A percentile compares a stretch with the other conserved stretches of the same genome.
These are phyloP conservation scores for Brassica balearica DNA, from an alignment of 441 rosid genomes.

Conservation along the genomic window DNA sequence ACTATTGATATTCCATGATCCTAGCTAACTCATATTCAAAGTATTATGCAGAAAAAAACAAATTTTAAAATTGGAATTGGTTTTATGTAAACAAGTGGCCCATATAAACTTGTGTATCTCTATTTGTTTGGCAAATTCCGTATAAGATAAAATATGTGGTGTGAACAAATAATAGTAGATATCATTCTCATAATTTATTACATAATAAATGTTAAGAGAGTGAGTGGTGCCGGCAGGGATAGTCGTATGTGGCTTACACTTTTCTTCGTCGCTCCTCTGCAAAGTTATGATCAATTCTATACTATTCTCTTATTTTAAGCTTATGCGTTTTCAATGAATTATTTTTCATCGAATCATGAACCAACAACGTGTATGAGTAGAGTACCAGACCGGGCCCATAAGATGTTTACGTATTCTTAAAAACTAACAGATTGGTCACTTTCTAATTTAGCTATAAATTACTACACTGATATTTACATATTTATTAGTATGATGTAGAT, in stretches of 20 bases:
- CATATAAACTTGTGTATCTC: background rate
- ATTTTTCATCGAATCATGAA: conserved; percentile 29
- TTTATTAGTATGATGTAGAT: background rate
- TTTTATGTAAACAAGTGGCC: background rate
- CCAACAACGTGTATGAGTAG: conserved; percentile 27
- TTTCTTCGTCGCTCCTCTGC: conserved; percentile 37
- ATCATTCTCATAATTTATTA: conserved; percentile 42
- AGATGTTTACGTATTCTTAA: conserved; percentile 22
- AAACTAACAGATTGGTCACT: conserved; percentile 23
- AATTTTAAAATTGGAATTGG: background rate
- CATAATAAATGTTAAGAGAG: conserved; percentile 39
- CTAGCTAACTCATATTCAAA: background rate
- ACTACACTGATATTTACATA: background rate
- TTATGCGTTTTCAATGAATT: background rate
- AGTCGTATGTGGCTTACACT: conserved; percentile 33
- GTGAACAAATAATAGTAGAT: conserved; percentile 8
- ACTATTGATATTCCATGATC: background rate
- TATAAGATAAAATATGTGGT: conserved; percentile 31
- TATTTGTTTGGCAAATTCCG: conserved; percentile 23
- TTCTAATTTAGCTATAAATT: conserved; percentile 6
- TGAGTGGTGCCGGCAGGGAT: conserved; percentile 36
- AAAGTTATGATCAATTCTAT: background rate
- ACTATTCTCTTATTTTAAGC: conserved; percentile 3
- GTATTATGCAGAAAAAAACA: background rate
- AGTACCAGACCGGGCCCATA: conserved; percentile 16